Base-by-base conservation (phyloP, 2,329 filamentous ascomycete genomes). In the Fusarium decemcellulare region DNA sequence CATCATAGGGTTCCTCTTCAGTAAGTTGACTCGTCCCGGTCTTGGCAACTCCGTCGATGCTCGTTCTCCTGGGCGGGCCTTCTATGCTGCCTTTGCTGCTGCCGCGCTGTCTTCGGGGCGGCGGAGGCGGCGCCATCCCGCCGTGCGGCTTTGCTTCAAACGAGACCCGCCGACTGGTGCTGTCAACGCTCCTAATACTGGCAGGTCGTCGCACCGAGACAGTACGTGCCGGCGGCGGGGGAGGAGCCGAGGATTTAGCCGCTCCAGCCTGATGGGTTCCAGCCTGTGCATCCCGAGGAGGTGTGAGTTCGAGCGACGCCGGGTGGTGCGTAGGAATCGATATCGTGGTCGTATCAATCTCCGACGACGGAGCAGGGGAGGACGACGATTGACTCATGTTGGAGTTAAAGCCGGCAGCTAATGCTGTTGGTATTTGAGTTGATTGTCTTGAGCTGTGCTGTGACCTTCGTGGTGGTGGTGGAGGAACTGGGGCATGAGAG, bases 401-500 rank as follows among this genome's bases (percentile, higher is more conserved):
- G 18, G 82, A 8, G 81, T 81, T 2, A 79, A 83, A 7, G 79
- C 82, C 18, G 78, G 79, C 34, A 56, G 71, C 36, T 64, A 71
- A 43, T 40, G 63, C 58, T 60, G 72, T 44, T 48, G 67, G 53
- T 51, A 70, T 48, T 30, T 72, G 61, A 14, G 57, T 74, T 4
- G 74, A 69, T 43, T 77, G 77, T 39, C 76, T 81, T n/a, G 80
- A 75, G 15, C 69, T 74, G 48, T 82, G 80, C 34, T 79, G 79
- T 8, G 83, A 83, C 32, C 88, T 82, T 46, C 87, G 82, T 9
- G 88, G 86, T 1, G 88, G 86, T 1, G 88, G 87, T 16, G 88
- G 87, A 15, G 88, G 87, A 9, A 84, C 83, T 0, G 86, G 87
- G 0, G 81, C 82, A 57, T 79, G 78, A 16, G 77, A 73, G 60